A percentile compares a stretch with the other conserved stretches of the same genome.
phyloP scores from a whole-genome alignment of 2,329 filamentous ascomycete genomes.

The Ascochyta pisi region DNA sequence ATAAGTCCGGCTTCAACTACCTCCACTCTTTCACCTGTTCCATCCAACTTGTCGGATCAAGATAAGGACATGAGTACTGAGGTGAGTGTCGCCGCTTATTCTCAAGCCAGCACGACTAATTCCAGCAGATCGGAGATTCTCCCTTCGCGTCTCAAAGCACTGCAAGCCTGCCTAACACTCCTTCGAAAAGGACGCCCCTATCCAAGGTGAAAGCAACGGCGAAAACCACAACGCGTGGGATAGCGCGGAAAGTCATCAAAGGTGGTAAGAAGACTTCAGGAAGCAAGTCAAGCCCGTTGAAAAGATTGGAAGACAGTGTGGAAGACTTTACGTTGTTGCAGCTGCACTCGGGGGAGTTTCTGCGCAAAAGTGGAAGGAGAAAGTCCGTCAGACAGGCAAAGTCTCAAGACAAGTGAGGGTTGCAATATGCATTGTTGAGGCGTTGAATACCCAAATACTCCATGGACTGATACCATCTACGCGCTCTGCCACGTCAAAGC shows the following conservation, averaged over 20 bases:
- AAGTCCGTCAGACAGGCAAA: conserved; percentile 5
- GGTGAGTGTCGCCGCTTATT: background rate
- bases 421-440: conserved; percentile 3
- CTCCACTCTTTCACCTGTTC: conserved; percentile 5
- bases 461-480: conserved; percentile 8
- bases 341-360: conserved; percentile 3
- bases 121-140: background rate
- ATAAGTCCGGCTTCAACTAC: background rate
- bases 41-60: background rate
- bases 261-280: background rate
- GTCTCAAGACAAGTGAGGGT: background rate
- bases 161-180: background rate
- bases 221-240: background rate
- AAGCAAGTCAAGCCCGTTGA: background rate
- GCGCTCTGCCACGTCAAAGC: conserved; percentile 50
- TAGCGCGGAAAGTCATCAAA: conserved; percentile 5
- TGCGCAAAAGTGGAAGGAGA: background rate
- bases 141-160: background rate
- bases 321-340: conserved; percentile 6
- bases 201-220: background rate
- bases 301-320: conserved; percentile 3
- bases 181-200: background rate
- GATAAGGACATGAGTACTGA: background rate
- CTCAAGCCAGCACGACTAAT: background rate
- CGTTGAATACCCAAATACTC: conserved; percentile 4